These are phyloP conservation scores for Gymnopilus dilepis DNA, from an alignment of 768 basidiomycete species.

Conservation along the genomic window DNA sequence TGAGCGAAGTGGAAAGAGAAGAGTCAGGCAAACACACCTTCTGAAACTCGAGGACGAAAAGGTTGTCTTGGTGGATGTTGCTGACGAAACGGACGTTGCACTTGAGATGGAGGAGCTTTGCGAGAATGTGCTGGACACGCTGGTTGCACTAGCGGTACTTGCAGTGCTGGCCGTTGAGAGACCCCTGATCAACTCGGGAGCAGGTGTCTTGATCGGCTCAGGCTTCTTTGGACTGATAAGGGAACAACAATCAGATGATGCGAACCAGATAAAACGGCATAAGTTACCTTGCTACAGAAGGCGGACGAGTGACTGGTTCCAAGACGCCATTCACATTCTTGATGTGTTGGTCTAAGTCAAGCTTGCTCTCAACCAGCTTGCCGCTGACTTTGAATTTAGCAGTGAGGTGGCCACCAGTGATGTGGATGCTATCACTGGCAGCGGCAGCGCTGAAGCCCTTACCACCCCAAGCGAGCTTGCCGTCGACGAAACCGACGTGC, in stretches of 20 bases:
- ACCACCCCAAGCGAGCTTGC: slow-evolving; percentile 21
- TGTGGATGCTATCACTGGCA: slow-evolving; percentile 18
- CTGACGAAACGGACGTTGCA: slow-evolving; percentile 17
- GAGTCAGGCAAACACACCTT: slow-evolving; percentile 8
- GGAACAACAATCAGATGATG: not conserved
- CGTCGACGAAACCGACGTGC: slow-evolving; percentile 22
- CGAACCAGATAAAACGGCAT: not conserved
- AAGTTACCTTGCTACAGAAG: slow-evolving; percentile 9
- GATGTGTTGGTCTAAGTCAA: slow-evolving; percentile 21
- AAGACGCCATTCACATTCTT: slow-evolving; percentile 21
- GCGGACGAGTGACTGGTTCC: slow-evolving; percentile 10
- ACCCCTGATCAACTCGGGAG: slow-evolving; percentile 2
- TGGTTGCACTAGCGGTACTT: slow-evolving; percentile 12
- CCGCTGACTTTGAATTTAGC: slow-evolving; percentile 21
- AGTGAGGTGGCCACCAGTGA: slow-evolving; percentile 12
- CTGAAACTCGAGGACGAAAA: slow-evolving; percentile 25
- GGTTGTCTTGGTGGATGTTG: slow-evolving; percentile 11
- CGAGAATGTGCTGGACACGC: slow-evolving; percentile 16
- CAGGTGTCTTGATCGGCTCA: slow-evolving; percentile 5
- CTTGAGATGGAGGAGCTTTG: slow-evolving; percentile 14
- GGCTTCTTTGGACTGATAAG: slow-evolving; percentile 11
- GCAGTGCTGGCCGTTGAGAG: slow-evolving; percentile 9
- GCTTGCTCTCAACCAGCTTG: slow-evolving; percentile 21
- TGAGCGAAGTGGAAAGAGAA: not conserved
- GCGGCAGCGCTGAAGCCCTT: slow-evolving; percentile 22